These are phyloP conservation scores for Colletotrichum sp. DNA, from an alignment of 2,329 filamentous ascomycete species.

Conservation along the genomic window DNA sequence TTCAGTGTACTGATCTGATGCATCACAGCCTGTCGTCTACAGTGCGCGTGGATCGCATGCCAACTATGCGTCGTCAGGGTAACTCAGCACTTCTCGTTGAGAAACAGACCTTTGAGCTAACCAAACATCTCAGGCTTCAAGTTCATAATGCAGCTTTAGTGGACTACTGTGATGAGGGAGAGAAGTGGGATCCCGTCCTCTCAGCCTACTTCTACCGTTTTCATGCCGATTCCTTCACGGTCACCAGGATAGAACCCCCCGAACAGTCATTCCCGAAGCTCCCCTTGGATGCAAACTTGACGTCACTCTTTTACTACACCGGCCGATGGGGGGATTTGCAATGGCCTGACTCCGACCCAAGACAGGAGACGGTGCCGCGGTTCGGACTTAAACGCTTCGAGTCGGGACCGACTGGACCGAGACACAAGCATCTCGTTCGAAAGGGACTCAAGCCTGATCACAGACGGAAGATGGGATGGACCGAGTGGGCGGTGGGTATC, in stretches of 20 bases:
- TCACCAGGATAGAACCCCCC: conserved; percentile 24
- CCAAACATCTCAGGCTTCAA: conserved; percentile 27
- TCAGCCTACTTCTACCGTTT: conserved; percentile 41
- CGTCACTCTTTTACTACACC: conserved; percentile 37
- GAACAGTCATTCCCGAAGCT: background rate
- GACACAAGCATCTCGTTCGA: conserved; percentile 35
- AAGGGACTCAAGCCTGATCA: conserved; percentile 35
- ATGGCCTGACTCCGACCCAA: conserved; percentile 34
- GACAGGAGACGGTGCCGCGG: conserved; percentile 31
- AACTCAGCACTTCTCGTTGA: background rate
- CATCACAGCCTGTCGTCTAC: conserved; percentile 34
- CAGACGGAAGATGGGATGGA: conserved; percentile 26
- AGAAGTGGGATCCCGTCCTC: conserved; percentile 36
- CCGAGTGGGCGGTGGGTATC: conserved; percentile 29
- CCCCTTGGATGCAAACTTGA: conserved; percentile 28
- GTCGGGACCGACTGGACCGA: conserved; percentile 35
- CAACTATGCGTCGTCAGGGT: conserved; percentile 36
- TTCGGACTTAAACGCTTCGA: conserved; percentile 38
- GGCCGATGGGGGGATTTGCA: conserved; percentile 37
- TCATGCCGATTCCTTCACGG: conserved; percentile 25
- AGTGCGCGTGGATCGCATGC: conserved; percentile 40
- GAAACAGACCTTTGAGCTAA: background rate
- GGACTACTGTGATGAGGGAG: conserved; percentile 38
- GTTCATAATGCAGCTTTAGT: conserved; percentile 35
- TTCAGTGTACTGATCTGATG: background rate